These are phyloP conservation scores for Pilaira anomala DNA, from an alignment of 192 early-diverging fungal species.

Conservation along the genomic window DNA sequence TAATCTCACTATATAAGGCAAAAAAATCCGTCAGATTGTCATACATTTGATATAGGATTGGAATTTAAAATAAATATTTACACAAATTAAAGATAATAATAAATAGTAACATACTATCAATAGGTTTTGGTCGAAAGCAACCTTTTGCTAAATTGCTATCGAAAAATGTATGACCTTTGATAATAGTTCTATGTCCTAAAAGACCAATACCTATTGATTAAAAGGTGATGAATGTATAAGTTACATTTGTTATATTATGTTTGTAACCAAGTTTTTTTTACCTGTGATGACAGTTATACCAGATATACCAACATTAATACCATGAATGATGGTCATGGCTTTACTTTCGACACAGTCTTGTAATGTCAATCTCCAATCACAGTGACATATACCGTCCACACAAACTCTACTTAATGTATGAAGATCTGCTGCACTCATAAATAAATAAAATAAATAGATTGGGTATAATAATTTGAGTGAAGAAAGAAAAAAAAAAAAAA, in stretches of 20 bases:
- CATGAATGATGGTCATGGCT: constrained; percentile 21
- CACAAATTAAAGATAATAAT: constrained; percentile 27
- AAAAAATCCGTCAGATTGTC: not conserved
- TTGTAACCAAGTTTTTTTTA: constrained; percentile 5
- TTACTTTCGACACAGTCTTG: constrained; percentile 8
- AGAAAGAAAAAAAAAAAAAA: not conserved
- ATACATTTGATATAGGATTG: not conserved
- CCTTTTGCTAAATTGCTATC: constrained; percentile 20
- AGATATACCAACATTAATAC: constrained; percentile 21
- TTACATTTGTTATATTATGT: not conserved
- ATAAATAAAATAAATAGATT: not conserved
- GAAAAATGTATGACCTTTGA: constrained; percentile 26
- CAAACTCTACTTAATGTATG: constrained; percentile 10
- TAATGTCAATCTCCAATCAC: constrained; percentile 34
- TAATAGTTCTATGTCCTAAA: constrained; percentile 17
- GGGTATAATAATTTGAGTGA: not conserved
- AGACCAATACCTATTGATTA: constrained; percentile 15
- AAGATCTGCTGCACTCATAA: not conserved
- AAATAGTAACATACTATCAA: constrained; percentile 28
- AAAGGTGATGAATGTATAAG: not conserved
- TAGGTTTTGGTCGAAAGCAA: constrained; percentile 30
- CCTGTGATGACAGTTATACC: constrained; percentile 21
- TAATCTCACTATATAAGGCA: constrained; percentile 20
- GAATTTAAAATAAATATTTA: constrained; percentile 2
- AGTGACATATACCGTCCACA: constrained; percentile 18